Conservation (phyloP, 2,329 filamentous ascomycete genomes). For the Phialemonium atrogriseum region DNA sequence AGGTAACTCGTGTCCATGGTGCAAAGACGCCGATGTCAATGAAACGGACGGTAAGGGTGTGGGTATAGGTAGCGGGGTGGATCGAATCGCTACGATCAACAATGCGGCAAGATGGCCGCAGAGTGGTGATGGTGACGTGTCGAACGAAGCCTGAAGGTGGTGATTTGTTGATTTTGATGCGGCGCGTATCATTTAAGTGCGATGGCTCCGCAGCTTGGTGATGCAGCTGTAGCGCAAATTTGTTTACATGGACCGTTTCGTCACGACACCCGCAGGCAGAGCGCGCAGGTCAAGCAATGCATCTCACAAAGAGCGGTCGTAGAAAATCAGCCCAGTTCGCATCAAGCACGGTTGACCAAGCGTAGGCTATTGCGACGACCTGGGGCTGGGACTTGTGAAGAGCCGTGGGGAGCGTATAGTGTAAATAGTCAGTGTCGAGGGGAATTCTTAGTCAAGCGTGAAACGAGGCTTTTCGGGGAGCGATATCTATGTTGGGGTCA, state of each 20-base stretch:
- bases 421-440: too few species aligned
- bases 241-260: conserved; percentile 8
- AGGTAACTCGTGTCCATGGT: conserved; percentile 86
- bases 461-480: too few species aligned
- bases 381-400: too few species aligned
- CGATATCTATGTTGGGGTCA: too few species aligned
- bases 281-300: conserved; percentile 5
- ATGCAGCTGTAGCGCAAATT: conserved; percentile 7
- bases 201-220: conserved; percentile 16
- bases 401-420: too few species aligned
- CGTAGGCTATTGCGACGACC: too few species aligned
- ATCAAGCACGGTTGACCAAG: too few species aligned
- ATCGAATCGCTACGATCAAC: too few species aligned
- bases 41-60: background rate
- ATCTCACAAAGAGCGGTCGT: conserved; percentile 9
- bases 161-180: conserved; percentile 9
- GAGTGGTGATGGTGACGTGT: conserved; percentile 5
- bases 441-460: too few species aligned
- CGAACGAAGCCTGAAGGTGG: conserved; percentile 7
- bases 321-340: too few species aligned
- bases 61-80: background rate
- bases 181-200: conserved; percentile 13
- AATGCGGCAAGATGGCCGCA: background rate
- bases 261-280: conserved; percentile 6
- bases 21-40: background rate